Evolutionary conservation across 2,329 filamentous ascomycete species (phyloP).

Genomic region (Passalora sequoiae): DNA sequence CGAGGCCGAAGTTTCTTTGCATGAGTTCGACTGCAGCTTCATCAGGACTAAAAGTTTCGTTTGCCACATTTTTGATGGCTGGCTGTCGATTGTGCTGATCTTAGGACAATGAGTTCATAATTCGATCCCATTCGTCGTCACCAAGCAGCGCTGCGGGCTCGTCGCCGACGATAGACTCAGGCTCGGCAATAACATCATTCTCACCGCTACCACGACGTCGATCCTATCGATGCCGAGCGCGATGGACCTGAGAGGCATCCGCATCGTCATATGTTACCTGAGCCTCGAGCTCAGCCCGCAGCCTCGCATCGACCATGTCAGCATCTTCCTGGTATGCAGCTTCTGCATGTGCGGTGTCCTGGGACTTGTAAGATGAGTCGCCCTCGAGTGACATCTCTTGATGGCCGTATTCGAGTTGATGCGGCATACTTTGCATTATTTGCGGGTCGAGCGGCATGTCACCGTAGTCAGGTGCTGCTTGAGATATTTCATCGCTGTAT

Average conservation of each 20-base stretch:
- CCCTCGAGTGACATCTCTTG: constrained; percentile 1
- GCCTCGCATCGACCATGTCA: constrained; percentile 6
- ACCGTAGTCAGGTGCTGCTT: constrained; percentile 36
- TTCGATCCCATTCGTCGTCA: no score
- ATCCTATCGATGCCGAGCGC: constrained; percentile 3
- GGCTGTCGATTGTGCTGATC: no score
- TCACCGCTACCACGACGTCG: not conserved
- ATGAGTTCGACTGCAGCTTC: no score
- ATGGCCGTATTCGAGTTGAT: not conserved
- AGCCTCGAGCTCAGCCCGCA: constrained; percentile 11
- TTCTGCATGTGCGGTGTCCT: not conserved
- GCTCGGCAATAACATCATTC: no score
- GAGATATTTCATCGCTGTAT: constrained; percentile 19
- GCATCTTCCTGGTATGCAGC: constrained; percentile 2
- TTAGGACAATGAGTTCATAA: no score
- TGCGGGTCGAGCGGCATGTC: constrained; percentile 58
- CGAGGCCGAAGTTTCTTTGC: no score
- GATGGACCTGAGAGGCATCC: constrained; percentile 6
- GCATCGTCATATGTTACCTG: constrained; percentile 5
- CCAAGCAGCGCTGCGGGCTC: no score
- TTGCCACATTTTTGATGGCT: no score
- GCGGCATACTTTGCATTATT: constrained; percentile 44
- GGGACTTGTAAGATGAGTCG: not conserved
- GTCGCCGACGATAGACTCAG: no score
- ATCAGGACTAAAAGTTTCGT: no score